Conservation (phyloP, 495 filamentous ascomycete species). For the Chaetomium fimeti region DNA sequence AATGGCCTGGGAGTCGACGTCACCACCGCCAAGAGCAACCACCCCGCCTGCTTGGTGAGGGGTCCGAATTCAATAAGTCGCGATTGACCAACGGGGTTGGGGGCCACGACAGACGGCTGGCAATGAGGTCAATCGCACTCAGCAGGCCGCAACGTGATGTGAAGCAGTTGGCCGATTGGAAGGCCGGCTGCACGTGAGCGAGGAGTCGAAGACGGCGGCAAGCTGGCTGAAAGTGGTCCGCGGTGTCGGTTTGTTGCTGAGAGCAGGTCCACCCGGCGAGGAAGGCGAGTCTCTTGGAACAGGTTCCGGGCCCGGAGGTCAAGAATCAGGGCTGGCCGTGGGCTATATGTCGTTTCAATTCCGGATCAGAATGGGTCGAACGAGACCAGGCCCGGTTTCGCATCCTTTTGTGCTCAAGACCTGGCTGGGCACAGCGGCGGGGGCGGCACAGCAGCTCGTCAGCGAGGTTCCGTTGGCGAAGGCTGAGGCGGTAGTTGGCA, state of each 20-base stretch:
- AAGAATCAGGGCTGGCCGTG: neutral
- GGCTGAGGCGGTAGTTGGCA: neutral
- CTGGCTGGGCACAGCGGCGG: constrained; percentile 3
- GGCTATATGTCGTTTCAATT: neutral
- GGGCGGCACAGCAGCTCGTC: constrained; percentile 10
- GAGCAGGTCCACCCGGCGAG: neutral
- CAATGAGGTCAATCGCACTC: neutral
- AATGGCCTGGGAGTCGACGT: neutral
- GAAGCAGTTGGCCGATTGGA: neutral
- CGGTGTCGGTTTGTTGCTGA: neutral
- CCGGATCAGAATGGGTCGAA: neutral
- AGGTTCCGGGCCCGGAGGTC: neutral
- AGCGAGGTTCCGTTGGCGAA: neutral
- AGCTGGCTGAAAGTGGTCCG: neutral
- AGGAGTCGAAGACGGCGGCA: neutral
- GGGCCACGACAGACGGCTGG: neutral
- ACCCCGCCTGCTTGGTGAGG: neutral
- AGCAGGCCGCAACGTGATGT: neutral
- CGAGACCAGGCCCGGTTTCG: neutral
- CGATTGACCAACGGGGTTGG: neutral
- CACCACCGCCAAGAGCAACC: neutral
- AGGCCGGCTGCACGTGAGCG: neutral
- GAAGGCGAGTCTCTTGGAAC: neutral
- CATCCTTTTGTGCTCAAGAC: neutral
- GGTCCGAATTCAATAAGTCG: neutral